Evolutionary conservation across 805 yeast genomes (phyloP), one percentile per base, ranked within the genome.

Genomic region (Kluyveromyces wickerhamii): DNA sequence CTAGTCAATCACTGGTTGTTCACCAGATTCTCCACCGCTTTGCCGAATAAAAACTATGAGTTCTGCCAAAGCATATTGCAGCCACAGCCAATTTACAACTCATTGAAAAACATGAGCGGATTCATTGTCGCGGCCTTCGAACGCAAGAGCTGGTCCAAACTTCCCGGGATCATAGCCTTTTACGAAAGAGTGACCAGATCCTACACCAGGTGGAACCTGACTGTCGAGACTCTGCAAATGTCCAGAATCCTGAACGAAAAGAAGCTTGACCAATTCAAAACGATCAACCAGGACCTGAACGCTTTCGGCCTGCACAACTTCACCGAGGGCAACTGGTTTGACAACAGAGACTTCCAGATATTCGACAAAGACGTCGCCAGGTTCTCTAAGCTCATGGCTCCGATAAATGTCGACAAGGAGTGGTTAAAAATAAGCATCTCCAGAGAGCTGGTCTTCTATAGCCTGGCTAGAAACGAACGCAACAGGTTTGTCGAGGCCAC

Each of bases 121-220:
- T 71, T 67, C 47, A 54, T 75, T 11, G 52, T 62, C 22, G 60
- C 65, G 14, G 80, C 83, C 1, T 74, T 81, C 44, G 71, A 76
- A 23, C 66, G 68, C 16, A 66, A 69, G 14, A 68, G 80, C 0
- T 83, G 70, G 54, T 76, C 78, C 39, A 87, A 86, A 51, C 48
- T 86, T 12, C 65, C 68, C 19, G 79, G 86, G 1, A 74, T 86
- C 54, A 47, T 80, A 13, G 74, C 74, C 14, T 76, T 88, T 43
- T 73, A 73, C 11, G 48, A 54, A 9, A 64, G 76, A 32, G 44
- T 85, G 29, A 47, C 57, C 2, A 54, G 63, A 32, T 83, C 94
- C 1, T 41, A 69, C 21, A 60, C 70, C 7, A 63, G 63, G 40
- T 64, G 65, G 48, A 46, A 65, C 28, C 44, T 44, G 20, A 34